phyloP scores from a whole-genome alignment of 352 stramenopile genomes.

The Globisporangium recalcitrans region DNA sequence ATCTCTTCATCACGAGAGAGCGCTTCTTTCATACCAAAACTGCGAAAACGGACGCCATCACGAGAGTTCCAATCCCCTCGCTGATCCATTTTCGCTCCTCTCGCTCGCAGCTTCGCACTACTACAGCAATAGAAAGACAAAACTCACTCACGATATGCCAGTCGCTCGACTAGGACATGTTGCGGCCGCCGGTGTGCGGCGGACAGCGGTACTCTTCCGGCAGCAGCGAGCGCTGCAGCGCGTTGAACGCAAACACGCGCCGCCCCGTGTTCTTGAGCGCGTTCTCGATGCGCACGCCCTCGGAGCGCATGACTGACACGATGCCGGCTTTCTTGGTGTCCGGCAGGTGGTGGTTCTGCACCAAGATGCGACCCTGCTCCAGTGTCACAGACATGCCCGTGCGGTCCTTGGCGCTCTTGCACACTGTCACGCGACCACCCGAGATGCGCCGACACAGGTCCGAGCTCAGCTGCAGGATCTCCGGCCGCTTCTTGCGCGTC shows the following conservation, averaged over 20 bases:
- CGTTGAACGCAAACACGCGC: conserved; percentile 84
- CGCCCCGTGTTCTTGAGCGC: conserved; percentile 79
- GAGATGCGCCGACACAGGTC: conserved; percentile 78
- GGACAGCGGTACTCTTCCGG: conserved; percentile 83
- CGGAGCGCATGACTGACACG: conserved; percentile 77
- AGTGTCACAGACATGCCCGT: conserved; percentile 97
- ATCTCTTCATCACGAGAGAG: background rate
- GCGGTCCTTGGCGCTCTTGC: conserved; percentile 97
- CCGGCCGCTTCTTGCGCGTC: conserved; percentile 74
- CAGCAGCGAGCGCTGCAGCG: conserved; percentile 72
- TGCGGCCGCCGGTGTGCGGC: conserved; percentile 67
- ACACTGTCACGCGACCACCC: conserved; percentile 92
- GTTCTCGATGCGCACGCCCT: conserved; percentile 84
- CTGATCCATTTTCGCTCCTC: background rate
- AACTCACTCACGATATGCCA: background rate
- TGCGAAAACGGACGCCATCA: background rate
- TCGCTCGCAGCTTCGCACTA: background rate
- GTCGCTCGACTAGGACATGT: conserved; percentile 51
- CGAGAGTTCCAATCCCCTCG: conserved; percentile 10
- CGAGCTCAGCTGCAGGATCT: conserved; percentile 83
- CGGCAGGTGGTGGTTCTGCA: conserved; percentile 67
- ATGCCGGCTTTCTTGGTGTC: conserved; percentile 73
- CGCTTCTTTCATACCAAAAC: background rate
- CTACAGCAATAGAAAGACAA: background rate
- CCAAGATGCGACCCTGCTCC: conserved; percentile 88